phyloP scores from a whole-genome alignment of 306 rosid species.

The Pyrus pyrifolia region DNA sequence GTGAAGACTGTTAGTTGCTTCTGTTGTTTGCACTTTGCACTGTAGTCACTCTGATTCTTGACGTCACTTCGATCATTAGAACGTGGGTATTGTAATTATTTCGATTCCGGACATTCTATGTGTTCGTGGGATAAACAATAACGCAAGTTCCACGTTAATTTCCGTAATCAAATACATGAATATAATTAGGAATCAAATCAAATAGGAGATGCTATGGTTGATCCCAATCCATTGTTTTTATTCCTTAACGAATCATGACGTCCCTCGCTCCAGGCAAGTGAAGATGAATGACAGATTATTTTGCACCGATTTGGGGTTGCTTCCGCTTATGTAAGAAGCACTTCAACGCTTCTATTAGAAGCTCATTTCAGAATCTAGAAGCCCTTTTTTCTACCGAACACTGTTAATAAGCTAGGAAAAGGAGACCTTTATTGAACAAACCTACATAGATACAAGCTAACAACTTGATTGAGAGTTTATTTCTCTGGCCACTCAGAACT shows the following conservation, averaged over 20 bases:
- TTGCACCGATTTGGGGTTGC: no score
- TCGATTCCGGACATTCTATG: no score
- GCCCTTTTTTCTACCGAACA: no score
- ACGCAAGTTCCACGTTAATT: no score
- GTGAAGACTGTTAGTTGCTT: neutral
- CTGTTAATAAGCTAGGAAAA: neutral
- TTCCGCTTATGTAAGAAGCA: no score
- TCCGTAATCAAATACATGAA: neutral
- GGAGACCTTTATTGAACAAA: neutral
- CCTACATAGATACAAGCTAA: constrained; percentile 26
- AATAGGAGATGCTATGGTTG: neutral
- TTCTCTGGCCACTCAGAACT: constrained; percentile 21
- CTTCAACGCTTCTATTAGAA: no score
- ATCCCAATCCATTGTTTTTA: neutral
- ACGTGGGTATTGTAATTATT: no score
- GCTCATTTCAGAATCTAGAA: no score
- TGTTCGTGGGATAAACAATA: no score
- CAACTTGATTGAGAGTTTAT: constrained; percentile 15
- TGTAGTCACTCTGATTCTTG: no score
- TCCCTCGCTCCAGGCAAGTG: neutral
- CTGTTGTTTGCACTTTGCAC: neutral
- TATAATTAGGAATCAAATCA: neutral
- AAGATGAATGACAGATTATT: neutral
- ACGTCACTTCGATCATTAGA: no score
- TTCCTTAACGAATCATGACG: neutral